Conservation (phyloP, 2,329 filamentous ascomycete species). For the Exserohilum turcica region DNA sequence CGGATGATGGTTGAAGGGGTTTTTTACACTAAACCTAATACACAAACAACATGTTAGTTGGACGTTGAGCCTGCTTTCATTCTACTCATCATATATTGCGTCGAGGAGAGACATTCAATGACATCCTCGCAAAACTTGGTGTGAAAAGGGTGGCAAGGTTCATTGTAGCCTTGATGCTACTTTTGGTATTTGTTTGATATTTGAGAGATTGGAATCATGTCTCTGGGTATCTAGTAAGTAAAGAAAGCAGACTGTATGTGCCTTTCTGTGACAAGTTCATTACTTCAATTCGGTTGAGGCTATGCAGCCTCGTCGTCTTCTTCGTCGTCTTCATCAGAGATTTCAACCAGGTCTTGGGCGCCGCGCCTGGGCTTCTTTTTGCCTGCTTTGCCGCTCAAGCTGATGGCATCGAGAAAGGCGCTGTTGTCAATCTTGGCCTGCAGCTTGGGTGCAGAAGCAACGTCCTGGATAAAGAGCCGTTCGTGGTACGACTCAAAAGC, state of each 20-base stretch:
- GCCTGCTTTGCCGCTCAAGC: constrained; percentile 53
- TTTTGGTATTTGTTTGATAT: not conserved
- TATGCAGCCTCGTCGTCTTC: constrained; percentile 20
- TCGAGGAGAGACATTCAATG: too few species aligned
- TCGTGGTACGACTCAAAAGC: constrained; percentile 79
- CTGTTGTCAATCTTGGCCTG: constrained; percentile 62
- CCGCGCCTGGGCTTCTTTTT: constrained; percentile 47
- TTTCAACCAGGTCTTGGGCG: constrained; percentile 34
- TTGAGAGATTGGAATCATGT: not conserved
- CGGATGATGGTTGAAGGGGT: too few species aligned
- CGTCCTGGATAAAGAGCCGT: constrained; percentile 65
- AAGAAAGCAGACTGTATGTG: not conserved
- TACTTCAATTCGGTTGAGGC: constrained; percentile 10
- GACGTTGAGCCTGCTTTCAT: too few species aligned
- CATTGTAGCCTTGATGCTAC: too few species aligned
- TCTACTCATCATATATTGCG: too few species aligned
- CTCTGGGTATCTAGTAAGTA: constrained; percentile 12
- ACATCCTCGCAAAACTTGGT: too few species aligned
- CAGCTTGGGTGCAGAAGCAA: constrained; percentile 54
- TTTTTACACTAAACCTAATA: too few species aligned
- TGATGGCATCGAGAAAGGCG: constrained; percentile 67
- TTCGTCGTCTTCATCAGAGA: constrained; percentile 42
- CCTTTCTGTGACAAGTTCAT: constrained; percentile 1
- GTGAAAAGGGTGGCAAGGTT: not conserved
- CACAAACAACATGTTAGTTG: too few species aligned